phyloP scores from a whole-genome alignment of 306 rosid species.

The Astragalus glycyphyllos region DNA sequence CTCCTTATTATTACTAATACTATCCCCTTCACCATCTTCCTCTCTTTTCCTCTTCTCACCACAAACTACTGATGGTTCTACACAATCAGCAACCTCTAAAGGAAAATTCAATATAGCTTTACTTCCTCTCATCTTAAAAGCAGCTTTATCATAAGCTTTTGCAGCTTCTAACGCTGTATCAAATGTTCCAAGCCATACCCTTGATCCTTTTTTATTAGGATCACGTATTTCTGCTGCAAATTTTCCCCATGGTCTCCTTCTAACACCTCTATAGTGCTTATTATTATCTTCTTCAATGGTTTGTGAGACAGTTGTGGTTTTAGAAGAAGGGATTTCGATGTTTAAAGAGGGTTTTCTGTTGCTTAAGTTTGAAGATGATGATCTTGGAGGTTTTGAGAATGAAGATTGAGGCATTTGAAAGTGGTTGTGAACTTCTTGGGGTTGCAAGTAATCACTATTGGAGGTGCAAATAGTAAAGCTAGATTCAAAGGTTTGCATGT shows the following conservation, averaged over 20 bases:
- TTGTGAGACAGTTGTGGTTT: slow-evolving; percentile 23
- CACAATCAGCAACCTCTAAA: slow-evolving; percentile 39
- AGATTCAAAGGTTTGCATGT: slow-evolving; percentile 39
- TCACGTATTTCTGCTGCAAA: slow-evolving; percentile 59
- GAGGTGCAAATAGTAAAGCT: slow-evolving; percentile 29
- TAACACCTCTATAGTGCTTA: slow-evolving; percentile 55
- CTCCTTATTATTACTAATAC: not conserved
- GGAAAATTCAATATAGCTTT: slow-evolving; percentile 58
- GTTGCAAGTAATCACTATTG: slow-evolving; percentile 10
- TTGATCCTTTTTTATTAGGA: slow-evolving; percentile 50
- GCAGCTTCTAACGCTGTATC: slow-evolving; percentile 63
- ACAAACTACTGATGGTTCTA: not conserved
- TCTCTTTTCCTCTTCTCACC: slow-evolving; percentile 52
- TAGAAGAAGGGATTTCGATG: slow-evolving; percentile 53
- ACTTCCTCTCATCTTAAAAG: slow-evolving; percentile 60
- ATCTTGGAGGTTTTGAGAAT: slow-evolving; percentile 46
- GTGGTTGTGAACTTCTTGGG: slow-evolving; percentile 17
- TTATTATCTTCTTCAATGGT: not conserved
- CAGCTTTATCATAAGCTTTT: slow-evolving; percentile 58
- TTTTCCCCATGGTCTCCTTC: slow-evolving; percentile 59
- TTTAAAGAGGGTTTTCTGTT: slow-evolving; percentile 48
- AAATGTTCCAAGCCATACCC: slow-evolving; percentile 63
- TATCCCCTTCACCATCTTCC: not conserved
- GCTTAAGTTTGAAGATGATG: slow-evolving; percentile 49
- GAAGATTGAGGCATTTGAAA: not conserved